phyloP scores from a whole-genome alignment of 2,329 filamentous ascomycete species.

The Trichoderma sp. region DNA sequence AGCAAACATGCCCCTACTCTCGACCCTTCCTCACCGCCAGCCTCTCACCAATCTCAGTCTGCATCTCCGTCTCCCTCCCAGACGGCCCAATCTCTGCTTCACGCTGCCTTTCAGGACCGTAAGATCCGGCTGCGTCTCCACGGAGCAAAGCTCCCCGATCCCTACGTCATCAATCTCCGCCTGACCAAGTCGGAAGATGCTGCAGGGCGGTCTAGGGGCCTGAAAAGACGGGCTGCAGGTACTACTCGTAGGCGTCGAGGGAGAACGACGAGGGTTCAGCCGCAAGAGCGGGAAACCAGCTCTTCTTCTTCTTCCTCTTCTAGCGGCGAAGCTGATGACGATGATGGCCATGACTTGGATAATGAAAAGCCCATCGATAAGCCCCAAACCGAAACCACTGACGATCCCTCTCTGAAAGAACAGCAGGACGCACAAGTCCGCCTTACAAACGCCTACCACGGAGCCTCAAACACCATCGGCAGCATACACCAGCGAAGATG shows the following conservation, averaged over 20 bases:
- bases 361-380: conserved; percentile 15
- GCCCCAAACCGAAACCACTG: neutral
- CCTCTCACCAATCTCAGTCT: conserved; percentile 23
- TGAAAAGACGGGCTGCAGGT: conserved; percentile 8
- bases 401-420: conserved; percentile 40
- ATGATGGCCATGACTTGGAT: conserved; percentile 4
- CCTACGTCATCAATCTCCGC: conserved; percentile 55
- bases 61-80: conserved; percentile 24
- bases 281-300: conserved; percentile 26
- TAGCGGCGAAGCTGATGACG: conserved; percentile 24
- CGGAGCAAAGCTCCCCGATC: conserved; percentile 50
- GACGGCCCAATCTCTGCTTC: conserved; percentile 47
- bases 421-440: conserved; percentile 51
- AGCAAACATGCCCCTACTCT: conserved; percentile 33
- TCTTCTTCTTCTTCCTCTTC: neutral
- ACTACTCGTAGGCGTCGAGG: conserved; percentile 21
- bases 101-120: conserved; percentile 49
- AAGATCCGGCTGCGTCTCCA: conserved; percentile 57
- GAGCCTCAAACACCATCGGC: conserved; percentile 62
- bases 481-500: conserved; percentile 66
- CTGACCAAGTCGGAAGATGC: conserved; percentile 46
- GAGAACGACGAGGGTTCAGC: neutral
- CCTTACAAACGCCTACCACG: conserved; percentile 62
- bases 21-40: conserved; percentile 33
- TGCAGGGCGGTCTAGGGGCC: conserved; percentile 30